Base-by-base conservation (phyloP, 2,329 filamentous ascomycete genomes). In the Epichloe amarillans region DNA sequence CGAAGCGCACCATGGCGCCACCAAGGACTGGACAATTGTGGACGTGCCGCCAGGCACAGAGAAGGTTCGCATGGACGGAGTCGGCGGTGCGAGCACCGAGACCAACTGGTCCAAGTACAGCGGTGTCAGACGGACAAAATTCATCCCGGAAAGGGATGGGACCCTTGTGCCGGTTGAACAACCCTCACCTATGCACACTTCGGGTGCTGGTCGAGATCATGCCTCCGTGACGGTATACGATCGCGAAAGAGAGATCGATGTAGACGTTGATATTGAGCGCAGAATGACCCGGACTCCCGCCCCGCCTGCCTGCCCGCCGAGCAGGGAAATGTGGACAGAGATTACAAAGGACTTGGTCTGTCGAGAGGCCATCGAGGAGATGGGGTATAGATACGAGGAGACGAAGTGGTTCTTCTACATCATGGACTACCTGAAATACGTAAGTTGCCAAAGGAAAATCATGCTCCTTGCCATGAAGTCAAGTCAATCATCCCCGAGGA, bases 331-430 rank as follows among this genome's bases (percentile, higher is more conserved):
- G 72, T 97, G 91, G 91, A 98, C 93, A 0, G 93, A 97, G 68
- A 88, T 98, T 59, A 95, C 91, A 44, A 95, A 95, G 69, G 90
- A 95, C 58, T 70, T 97, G 37, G 88, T 97, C 15, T 75, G 84
- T 52, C 82, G 84, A 49, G 89, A 96, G 64, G 93, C 93, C 17
- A 86, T 97, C 56, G 84, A 95, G 58, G 75, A 84, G 60, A 71
- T 83, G 62, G 88, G 88, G 3, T 97, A 95, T 66, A 82, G 87
- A 53, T 97, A 83, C 62, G 88, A 96, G 64, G 90, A 97, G 73
- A 93, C 88, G 0, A 84, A 88, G 50, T 80, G 77, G 55, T 94
- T 88, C 68, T 97, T 86, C 68, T 97, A 96, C 66, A 81, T 97
- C 44, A 91, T 95, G 73, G 82, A 91, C 55, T 96, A 95, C 65